Percentiles rank a stretch among this genome's conserved stretches.
phyloP scores from a whole-genome alignment of 768 basidiomycete genomes.

The Ramaria sp. region DNA sequence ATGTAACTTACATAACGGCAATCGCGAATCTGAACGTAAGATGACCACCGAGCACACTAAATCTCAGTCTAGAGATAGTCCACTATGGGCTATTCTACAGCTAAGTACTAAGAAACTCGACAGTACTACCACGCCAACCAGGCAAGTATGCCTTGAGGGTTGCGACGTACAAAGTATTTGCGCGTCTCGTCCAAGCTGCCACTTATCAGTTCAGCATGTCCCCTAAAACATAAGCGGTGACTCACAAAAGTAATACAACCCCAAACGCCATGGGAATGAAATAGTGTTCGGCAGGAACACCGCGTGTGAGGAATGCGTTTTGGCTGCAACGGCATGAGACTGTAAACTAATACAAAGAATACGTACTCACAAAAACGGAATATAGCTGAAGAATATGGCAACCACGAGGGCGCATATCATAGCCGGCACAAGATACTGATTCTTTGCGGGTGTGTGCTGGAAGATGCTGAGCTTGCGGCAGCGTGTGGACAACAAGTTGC shows the following conservation, averaged over 20 bases:
- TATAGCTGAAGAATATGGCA: constrained; percentile 29
- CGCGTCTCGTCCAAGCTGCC: constrained; percentile 6
- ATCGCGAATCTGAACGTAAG: too few species aligned
- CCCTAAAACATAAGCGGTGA: neutral
- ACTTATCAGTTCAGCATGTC: neutral
- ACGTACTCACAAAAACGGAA: constrained; percentile 12
- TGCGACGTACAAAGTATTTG: constrained; percentile 7
- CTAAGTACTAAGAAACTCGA: neutral
- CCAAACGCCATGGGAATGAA: constrained; percentile 43
- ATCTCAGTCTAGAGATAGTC: too few species aligned
- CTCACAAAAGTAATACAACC: constrained; percentile 15
- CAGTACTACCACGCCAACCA: constrained; percentile 4
- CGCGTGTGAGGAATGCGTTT: constrained; percentile 37
- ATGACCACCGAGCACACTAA: too few species aligned
- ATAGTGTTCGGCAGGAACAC: constrained; percentile 33
- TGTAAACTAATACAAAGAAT: constrained; percentile 30
- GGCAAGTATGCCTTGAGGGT: constrained; percentile 3
- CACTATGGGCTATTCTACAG: neutral
- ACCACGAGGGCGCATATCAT: constrained; percentile 34
- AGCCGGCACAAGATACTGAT: constrained; percentile 36
- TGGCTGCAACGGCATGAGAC: constrained; percentile 23
- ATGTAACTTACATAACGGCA: too few species aligned
- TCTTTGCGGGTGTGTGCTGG: constrained; percentile 41
- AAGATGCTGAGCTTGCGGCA: constrained; percentile 44
- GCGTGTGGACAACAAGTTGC: constrained; percentile 43